A percentile compares a stretch with the other conserved stretches of the same genome.
These are phyloP conservation scores for Elsinoe ampelina DNA, from an alignment of 2,329 filamentous ascomycete species.

Conservation along the genomic window DNA sequence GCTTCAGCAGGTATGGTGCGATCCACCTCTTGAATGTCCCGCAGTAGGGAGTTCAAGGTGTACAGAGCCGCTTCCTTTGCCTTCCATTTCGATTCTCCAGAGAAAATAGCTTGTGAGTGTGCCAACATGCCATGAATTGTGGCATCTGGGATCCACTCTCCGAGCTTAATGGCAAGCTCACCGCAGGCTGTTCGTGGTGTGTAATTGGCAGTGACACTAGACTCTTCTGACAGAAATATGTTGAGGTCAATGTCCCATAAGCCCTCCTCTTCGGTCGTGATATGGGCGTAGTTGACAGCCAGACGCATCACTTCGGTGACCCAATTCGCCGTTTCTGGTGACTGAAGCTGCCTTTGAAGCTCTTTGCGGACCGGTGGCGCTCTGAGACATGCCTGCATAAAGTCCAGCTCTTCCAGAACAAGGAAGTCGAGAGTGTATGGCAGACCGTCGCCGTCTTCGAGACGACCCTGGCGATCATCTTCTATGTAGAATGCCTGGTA, in stretches of 20 bases:
- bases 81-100: constrained; percentile 48
- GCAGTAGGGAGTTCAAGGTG: constrained; percentile 72
- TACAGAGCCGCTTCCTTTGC: constrained; percentile 73
- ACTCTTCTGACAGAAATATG: constrained; percentile 89
- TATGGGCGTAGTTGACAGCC: constrained; percentile 75
- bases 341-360: constrained; percentile 66
- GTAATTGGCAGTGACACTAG: constrained; percentile 90
- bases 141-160: constrained; percentile 73
- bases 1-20: constrained; percentile 61
- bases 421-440: constrained; percentile 92
- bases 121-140: constrained; percentile 70
- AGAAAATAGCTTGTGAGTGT: constrained; percentile 67
- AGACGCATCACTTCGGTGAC: constrained; percentile 80
- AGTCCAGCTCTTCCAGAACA: constrained; percentile 86
- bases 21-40: constrained; percentile 70
- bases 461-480: constrained; percentile 72
- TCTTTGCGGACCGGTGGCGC: constrained; percentile 82
- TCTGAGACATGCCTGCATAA: constrained; percentile 82
- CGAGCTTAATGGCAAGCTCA: constrained; percentile 83
- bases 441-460: constrained; percentile 85
- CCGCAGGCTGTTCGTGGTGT: constrained; percentile 87
- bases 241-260: constrained; percentile 97
- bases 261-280: constrained; percentile 85
- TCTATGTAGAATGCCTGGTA: constrained; percentile 81
- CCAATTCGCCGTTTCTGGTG: constrained; percentile 57